phyloP scores from a whole-genome alignment of 176 grass and related monocot genomes.

The Rhynchospora tenuis region DNA sequence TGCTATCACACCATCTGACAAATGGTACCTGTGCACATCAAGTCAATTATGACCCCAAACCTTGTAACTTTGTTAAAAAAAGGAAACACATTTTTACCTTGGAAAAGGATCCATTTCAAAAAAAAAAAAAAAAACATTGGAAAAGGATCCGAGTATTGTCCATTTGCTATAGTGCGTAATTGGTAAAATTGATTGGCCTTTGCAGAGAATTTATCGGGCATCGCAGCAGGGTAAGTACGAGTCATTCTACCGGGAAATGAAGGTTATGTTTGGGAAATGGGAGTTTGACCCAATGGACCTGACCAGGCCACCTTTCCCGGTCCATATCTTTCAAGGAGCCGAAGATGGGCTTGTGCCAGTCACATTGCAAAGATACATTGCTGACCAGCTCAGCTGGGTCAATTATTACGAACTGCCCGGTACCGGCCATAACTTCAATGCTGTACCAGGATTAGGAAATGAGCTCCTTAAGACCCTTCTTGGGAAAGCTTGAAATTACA shows the following conservation, averaged over 20 bases:
- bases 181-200: neutral
- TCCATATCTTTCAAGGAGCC: constrained; percentile 81
- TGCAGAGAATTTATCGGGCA: constrained; percentile 32
- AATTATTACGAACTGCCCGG: constrained; percentile 60
- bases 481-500: neutral
- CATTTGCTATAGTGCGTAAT: neutral
- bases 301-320: constrained; percentile 42
- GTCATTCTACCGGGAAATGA: constrained; percentile 82
- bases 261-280: constrained; percentile 88
- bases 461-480: constrained; percentile 30
- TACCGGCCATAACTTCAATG: constrained; percentile 43
- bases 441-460: constrained; percentile 51
- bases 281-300: constrained; percentile 92
- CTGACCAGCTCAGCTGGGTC: constrained; percentile 54
- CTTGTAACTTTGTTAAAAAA: neutral
- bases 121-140: no score
- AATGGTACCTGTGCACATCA: neutral
- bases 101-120: neutral
- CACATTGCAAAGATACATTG: constrained; percentile 63
- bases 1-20: neutral
- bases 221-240: constrained; percentile 67
- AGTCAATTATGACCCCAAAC: no score
- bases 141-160: neutral
- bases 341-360: constrained; percentile 86
- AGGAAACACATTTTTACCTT: neutral